phyloP scores from a whole-genome alignment of 352 stramenopile species.

The Peronospora tabacina region DNA sequence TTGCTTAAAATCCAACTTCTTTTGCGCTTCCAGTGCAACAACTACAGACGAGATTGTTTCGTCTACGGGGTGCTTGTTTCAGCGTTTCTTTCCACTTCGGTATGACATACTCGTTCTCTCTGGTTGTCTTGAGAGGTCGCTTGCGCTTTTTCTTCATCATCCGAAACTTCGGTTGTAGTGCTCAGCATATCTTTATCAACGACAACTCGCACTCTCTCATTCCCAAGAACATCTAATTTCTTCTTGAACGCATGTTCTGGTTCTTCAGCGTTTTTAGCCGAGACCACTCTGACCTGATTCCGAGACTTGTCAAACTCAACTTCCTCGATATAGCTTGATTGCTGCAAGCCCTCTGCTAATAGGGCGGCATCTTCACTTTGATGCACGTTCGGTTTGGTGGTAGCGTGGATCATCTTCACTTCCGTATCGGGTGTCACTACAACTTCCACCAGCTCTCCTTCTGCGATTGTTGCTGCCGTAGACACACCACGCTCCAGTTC shows the following conservation, averaged over 20 bases:
- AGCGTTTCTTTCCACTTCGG: constrained; percentile 1
- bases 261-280: constrained; percentile 6
- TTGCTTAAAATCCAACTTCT: constrained; percentile 2
- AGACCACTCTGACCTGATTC: background rate
- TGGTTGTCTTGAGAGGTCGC: background rate
- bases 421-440: constrained; percentile 13
- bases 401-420: constrained; percentile 5
- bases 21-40: background rate
- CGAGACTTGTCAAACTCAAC: background rate
- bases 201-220: constrained; percentile 3
- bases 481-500: background rate
- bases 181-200: constrained; percentile 7
- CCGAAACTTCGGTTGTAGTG: background rate
- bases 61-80: constrained; percentile 1
- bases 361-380: constrained; percentile 1
- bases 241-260: background rate
- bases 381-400: constrained; percentile 1
- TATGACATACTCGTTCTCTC: background rate
- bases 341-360: constrained; percentile 1
- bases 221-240: background rate
- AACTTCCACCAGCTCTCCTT: constrained; percentile 11
- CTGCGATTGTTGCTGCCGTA: constrained; percentile 1
- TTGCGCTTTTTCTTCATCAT: constrained; percentile 1
- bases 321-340: background rate
- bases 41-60: background rate